Conservation (phyloP, 805 yeast genomes). For the Komagataella populi region DNA sequence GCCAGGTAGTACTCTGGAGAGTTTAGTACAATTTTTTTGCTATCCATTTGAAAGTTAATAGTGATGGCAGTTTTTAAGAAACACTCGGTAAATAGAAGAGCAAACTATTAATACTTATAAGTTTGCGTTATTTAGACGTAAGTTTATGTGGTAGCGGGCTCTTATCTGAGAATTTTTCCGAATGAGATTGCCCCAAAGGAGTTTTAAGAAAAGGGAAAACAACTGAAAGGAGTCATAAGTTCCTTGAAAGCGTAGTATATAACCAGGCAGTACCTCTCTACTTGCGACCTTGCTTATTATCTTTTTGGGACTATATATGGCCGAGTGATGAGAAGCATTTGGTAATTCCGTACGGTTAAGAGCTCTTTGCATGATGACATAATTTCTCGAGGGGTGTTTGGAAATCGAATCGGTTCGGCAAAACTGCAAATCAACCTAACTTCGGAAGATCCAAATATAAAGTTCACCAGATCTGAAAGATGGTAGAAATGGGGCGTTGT, state of each 20-base stretch:
- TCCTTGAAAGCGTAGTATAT: neutral
- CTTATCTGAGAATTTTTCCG: neutral
- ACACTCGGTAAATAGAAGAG: neutral
- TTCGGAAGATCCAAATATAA: no score
- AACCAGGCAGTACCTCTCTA: no score
- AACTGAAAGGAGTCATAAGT: neutral
- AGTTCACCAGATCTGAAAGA: no score
- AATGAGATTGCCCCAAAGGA: neutral
- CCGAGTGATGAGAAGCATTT: neutral
- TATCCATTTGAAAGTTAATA: neutral
- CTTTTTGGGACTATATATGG: neutral
- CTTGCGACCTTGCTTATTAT: no score
- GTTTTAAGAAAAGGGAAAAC: neutral
- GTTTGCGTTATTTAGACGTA: neutral
- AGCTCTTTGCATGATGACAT: neutral
- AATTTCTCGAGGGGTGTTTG: neutral
- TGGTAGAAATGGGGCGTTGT: neutral
- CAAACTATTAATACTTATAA: neutral
- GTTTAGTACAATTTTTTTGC: conserved; percentile 32
- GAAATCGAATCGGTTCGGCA: no score
- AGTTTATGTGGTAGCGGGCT: neutral
- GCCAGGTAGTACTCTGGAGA: conserved; percentile 54
- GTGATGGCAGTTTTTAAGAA: neutral
- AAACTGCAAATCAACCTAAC: no score
- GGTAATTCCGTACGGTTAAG: neutral